Percentiles rank a stretch among this genome's conserved stretches.
Evolutionary conservation across 306 rosid species (phyloP).

Genomic region (Cotoneaster glaucophyllus): DNA sequence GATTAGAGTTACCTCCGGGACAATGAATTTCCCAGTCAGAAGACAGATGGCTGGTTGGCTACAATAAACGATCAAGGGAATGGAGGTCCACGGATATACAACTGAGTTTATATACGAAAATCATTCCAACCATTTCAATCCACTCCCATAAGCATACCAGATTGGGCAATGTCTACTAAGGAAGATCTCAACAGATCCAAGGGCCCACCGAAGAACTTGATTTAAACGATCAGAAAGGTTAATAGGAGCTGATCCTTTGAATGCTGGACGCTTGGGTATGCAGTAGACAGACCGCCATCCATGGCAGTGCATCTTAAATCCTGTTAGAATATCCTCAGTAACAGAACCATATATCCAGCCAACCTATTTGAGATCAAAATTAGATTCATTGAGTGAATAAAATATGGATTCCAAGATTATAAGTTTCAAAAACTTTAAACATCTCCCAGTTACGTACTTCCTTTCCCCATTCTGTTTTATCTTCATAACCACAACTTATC

Average conservation of each 20-base stretch:
- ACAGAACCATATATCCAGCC: constrained; percentile 99
- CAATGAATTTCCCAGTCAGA: constrained; percentile 85
- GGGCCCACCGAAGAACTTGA: constrained; percentile 97
- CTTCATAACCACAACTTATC: constrained; percentile 96
- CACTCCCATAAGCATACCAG: constrained; percentile 96
- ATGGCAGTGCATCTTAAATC: constrained; percentile 99
- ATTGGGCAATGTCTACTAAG: constrained; percentile 91
- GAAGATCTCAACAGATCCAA: constrained; percentile 94
- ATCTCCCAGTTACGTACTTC: constrained; percentile 43
- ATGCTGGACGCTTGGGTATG: constrained; percentile 81
- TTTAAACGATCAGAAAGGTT: constrained; percentile 91
- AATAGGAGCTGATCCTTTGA: constrained; percentile 97
- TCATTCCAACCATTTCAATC: constrained; percentile 73
- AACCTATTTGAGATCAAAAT: constrained; percentile 44
- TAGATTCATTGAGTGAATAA: constrained; percentile 4
- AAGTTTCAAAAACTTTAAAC: neutral
- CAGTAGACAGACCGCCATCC: constrained; percentile 99
- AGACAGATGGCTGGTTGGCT: constrained; percentile 92
- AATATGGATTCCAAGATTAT: neutral
- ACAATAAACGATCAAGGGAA: constrained; percentile 84
- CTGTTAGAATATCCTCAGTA: constrained; percentile 97
- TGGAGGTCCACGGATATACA: constrained; percentile 85
- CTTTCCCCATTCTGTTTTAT: constrained; percentile 97
- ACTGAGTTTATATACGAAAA: constrained; percentile 90
- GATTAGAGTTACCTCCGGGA: constrained; percentile 74